Percentiles rank a stretch among this genome's conserved stretches.
phyloP scores from a whole-genome alignment of 2,329 filamentous ascomycete genomes.

The Colletotrichum truncatum region DNA sequence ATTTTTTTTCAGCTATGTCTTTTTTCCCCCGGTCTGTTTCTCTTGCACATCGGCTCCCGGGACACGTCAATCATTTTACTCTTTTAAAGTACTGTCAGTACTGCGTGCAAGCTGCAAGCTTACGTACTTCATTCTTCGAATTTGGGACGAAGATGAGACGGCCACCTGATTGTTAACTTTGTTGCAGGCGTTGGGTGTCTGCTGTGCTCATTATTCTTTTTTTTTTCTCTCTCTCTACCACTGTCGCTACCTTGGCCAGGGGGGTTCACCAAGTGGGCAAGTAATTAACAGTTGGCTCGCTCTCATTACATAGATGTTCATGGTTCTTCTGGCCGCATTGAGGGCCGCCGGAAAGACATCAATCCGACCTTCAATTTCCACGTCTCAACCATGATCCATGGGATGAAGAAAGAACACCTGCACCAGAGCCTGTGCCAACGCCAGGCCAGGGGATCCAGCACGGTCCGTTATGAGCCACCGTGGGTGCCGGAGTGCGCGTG shows the following conservation, averaged over 20 bases:
- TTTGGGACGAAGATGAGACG: conserved; percentile 27
- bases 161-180: not conserved
- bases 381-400: conserved; percentile 24
- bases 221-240: too few species aligned
- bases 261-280: too few species aligned
- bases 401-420: not conserved
- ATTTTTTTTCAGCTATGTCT: not conserved
- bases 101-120: conserved; percentile 22
- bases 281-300: not conserved
- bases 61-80: not conserved
- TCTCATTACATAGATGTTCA: not conserved
- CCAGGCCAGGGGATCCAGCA: not conserved
- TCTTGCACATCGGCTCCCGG: not conserved
- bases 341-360: conserved; percentile 14
- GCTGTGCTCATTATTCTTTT: not conserved
- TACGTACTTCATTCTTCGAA: not conserved
- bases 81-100: conserved; percentile 24
- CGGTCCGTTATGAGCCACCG: not conserved
- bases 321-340: not conserved
- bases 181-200: not conserved
- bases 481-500: not conserved
- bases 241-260: not conserved
- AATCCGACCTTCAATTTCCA: conserved; percentile 20
- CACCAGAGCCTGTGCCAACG: not conserved
- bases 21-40: not conserved